phyloP scores from a whole-genome alignment of 192 early-diverging fungal species.

The Coemansia asiatica region DNA sequence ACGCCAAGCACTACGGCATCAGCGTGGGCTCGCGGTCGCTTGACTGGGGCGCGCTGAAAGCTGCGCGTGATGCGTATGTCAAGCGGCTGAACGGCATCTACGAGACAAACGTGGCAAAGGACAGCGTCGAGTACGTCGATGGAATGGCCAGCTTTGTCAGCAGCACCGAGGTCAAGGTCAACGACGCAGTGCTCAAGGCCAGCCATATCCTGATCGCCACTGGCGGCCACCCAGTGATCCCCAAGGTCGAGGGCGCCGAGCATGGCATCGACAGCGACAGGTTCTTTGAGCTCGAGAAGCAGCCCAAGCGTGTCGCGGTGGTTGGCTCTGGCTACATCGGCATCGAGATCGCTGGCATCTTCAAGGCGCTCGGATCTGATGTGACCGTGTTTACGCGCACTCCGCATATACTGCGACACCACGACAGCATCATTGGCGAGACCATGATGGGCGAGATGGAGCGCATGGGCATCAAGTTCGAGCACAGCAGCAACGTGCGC shows the following conservation, averaged over 20 bases:
- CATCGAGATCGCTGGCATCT: slow-evolving; percentile 93
- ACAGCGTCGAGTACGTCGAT: slow-evolving; percentile 77
- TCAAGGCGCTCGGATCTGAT: slow-evolving; percentile 82
- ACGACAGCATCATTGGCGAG: slow-evolving; percentile 82
- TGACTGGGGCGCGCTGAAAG: slow-evolving; percentile 80
- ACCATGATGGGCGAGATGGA: slow-evolving; percentile 75
- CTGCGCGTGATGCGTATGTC: slow-evolving; percentile 95
- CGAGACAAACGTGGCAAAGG: slow-evolving; percentile 84
- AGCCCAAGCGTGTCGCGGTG: slow-evolving; percentile 90
- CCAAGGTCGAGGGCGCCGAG: slow-evolving; percentile 79
- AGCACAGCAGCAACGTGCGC: slow-evolving; percentile 62
- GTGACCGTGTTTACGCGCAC: slow-evolving; percentile 86
- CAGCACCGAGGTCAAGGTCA: slow-evolving; percentile 67
- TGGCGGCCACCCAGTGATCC: slow-evolving; percentile 74
- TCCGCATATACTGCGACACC: slow-evolving; percentile 77
- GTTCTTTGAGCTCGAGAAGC: slow-evolving; percentile 90
- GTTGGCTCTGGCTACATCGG: slow-evolving; percentile 96
- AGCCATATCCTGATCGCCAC: slow-evolving; percentile 92
- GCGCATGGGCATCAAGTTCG: slow-evolving; percentile 79
- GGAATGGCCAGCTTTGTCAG: slow-evolving; percentile 86
- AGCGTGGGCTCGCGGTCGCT: slow-evolving; percentile 62
- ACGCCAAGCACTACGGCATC: slow-evolving; percentile 92
- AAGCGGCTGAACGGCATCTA: slow-evolving; percentile 97
- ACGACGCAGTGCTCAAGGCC: slow-evolving; percentile 61
- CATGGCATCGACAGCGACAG: slow-evolving; percentile 89